Evolutionary conservation across 768 basidiomycete species (phyloP).

Genomic region (Leccinum broughii): DNA sequence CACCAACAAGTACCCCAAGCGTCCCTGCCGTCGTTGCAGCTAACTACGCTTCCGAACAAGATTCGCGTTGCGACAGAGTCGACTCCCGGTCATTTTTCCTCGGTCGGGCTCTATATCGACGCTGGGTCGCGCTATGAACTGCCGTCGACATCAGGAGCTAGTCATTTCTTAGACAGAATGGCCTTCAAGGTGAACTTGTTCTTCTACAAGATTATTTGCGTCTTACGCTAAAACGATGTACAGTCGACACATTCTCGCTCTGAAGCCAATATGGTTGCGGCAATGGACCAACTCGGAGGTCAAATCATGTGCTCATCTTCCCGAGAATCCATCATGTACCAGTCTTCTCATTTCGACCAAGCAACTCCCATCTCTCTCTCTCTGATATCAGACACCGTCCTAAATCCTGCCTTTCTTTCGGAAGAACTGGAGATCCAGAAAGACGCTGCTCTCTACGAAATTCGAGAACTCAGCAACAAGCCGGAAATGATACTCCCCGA

Average conservation of each 20-base stretch:
- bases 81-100: slow-evolving; percentile 92
- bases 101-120: slow-evolving; percentile 91
- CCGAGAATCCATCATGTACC: slow-evolving; percentile 96
- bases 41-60: slow-evolving; percentile 90
- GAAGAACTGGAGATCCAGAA: slow-evolving; percentile 85
- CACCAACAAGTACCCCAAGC: slow-evolving; percentile 30
- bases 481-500: slow-evolving; percentile 95
- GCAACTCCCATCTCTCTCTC: slow-evolving; percentile 81
- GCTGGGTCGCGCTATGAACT: slow-evolving; percentile 91
- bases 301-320: slow-evolving; percentile 91
- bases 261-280: slow-evolving; percentile 74
- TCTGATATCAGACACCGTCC: slow-evolving; percentile 88
- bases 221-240: slow-evolving; percentile 3
- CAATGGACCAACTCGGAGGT: slow-evolving; percentile 83
- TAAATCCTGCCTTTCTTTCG: slow-evolving; percentile 68
- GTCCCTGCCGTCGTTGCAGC: slow-evolving; percentile 43
- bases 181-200: slow-evolving; percentile 81
- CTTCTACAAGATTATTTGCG: not conserved
- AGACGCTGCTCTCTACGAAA: slow-evolving; percentile 88
- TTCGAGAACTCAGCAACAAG: slow-evolving; percentile 82
- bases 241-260: slow-evolving; percentile 77
- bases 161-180: slow-evolving; percentile 92
- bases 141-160: slow-evolving; percentile 68
- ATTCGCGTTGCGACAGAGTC: slow-evolving; percentile 89
- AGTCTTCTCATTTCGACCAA: slow-evolving; percentile 89